Conservation (phyloP, 2,329 filamentous ascomycete genomes). For the Paradendryphiella salina region DNA sequence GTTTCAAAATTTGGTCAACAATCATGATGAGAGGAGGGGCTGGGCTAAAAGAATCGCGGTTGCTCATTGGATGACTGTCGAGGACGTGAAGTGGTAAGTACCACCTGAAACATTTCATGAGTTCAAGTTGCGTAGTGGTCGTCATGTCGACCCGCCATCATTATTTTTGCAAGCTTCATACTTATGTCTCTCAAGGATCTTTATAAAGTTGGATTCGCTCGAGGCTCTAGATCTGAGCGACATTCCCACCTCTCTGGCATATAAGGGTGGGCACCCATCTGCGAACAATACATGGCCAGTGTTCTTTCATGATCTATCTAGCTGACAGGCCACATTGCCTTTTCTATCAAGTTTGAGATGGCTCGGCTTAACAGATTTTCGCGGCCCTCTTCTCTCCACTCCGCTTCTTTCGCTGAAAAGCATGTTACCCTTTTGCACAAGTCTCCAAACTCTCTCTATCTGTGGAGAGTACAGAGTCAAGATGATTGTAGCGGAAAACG, state of each 20-base stretch:
- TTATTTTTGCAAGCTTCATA: background rate
- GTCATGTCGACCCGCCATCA: too few relatives aligned
- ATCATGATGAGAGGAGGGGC: slow-evolving; percentile 1
- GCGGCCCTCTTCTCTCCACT: background rate
- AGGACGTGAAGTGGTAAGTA: slow-evolving; percentile 27
- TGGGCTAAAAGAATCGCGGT: slow-evolving; percentile 31
- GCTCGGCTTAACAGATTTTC: slow-evolving; percentile 26
- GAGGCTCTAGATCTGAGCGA: slow-evolving; percentile 30
- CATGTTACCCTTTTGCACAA: slow-evolving; percentile 11
- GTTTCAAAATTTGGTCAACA: slow-evolving; percentile 18
- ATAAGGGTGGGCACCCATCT: background rate
- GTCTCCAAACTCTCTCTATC: slow-evolving; percentile 27
- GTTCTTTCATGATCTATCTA: background rate
- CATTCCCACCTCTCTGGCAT: background rate
- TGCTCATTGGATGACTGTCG: slow-evolving; percentile 28
- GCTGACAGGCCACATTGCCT: background rate
- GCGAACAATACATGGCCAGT: background rate
- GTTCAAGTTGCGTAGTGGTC: too few relatives aligned
- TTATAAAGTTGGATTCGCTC: slow-evolving; percentile 15
- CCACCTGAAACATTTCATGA: background rate
- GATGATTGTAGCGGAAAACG: background rate
- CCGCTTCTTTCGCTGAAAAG: background rate
- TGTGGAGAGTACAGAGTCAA: slow-evolving; percentile 14
- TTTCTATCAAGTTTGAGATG: slow-evolving; percentile 18
- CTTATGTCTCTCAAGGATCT: slow-evolving; percentile 16